phyloP scores from a whole-genome alignment of 2,329 filamentous ascomycete species.

The Drechslerella dactyloides region DNA sequence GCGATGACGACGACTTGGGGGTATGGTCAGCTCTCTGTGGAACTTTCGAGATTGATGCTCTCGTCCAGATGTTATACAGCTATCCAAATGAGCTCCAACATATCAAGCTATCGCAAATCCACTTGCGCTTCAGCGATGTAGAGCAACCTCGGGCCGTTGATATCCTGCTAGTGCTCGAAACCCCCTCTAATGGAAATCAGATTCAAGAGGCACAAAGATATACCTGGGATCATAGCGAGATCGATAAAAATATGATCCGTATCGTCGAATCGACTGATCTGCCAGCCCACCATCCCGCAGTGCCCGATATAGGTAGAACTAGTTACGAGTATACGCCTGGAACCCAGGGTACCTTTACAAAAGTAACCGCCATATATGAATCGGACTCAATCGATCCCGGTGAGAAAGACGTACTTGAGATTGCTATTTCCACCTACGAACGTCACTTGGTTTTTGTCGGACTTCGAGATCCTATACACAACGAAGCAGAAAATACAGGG shows the following conservation, averaged over 20 bases:
- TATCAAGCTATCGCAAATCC: not conserved
- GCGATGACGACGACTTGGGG: too few relatives aligned
- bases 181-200: too few relatives aligned
- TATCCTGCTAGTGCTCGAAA: slow-evolving; percentile 6
- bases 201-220: too few relatives aligned
- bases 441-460: slow-evolving; percentile 6
- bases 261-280: too few relatives aligned
- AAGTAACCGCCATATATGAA: not conserved
- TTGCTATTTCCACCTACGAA: slow-evolving; percentile 2
- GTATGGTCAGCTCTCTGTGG: slow-evolving; percentile 16
- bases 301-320: slow-evolving; percentile 4
- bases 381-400: not conserved
- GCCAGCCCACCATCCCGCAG: not conserved
- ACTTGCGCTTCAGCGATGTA: not conserved
- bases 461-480: not conserved
- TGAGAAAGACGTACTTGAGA: not conserved
- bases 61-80: not conserved
- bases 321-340: not conserved
- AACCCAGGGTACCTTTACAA: not conserved
- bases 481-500: not conserved
- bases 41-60: not conserved
- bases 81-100: not conserved
- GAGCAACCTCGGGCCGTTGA: not conserved
- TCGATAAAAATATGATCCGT: too few relatives aligned
- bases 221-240: too few relatives aligned